phyloP scores from a whole-genome alignment of 352 stramenopile species.

The Globisporangium recalcitrans region DNA sequence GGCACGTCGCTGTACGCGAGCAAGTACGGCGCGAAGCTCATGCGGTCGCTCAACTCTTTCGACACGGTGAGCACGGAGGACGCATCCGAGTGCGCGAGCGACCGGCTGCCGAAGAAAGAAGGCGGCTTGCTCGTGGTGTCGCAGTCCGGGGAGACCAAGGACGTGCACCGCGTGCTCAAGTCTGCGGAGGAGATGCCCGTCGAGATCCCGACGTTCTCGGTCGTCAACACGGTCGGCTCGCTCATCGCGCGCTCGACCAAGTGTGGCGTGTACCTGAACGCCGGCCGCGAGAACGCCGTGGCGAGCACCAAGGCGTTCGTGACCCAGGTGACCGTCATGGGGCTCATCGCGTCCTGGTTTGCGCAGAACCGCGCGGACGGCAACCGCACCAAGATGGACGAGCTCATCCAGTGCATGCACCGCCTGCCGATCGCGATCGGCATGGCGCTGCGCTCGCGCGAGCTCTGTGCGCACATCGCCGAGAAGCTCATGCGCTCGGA shows the following conservation, averaged over 20 bases:
- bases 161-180: constrained; percentile 94
- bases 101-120: constrained; percentile 86
- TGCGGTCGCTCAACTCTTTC: constrained; percentile 95
- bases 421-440: constrained; percentile 96
- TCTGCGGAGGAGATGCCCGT: constrained; percentile 66
- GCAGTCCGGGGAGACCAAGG: constrained; percentile 97
- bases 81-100: constrained; percentile 86
- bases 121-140: constrained; percentile 94
- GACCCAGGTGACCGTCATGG: constrained; percentile 93
- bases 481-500: constrained; percentile 86
- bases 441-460: constrained; percentile 93
- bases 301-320: constrained; percentile 99
- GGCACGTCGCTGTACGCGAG: constrained; percentile 94
- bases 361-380: constrained; percentile 84
- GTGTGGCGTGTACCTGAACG: constrained; percentile 97
- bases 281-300: constrained; percentile 96
- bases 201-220: constrained; percentile 85
- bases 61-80: constrained; percentile 90
- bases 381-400: constrained; percentile 80
- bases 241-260: constrained; percentile 93
- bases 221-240: constrained; percentile 97
- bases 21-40: constrained; percentile 95
- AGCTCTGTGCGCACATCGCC: constrained; percentile 89
- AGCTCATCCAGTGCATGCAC: constrained; percentile 94
- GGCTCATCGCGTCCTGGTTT: constrained; percentile 89